A percentile compares a stretch with the other conserved stretches of the same genome.
Conservation (phyloP, 2,329 filamentous ascomycete species). For the Rosellinia necatrix region DNA sequence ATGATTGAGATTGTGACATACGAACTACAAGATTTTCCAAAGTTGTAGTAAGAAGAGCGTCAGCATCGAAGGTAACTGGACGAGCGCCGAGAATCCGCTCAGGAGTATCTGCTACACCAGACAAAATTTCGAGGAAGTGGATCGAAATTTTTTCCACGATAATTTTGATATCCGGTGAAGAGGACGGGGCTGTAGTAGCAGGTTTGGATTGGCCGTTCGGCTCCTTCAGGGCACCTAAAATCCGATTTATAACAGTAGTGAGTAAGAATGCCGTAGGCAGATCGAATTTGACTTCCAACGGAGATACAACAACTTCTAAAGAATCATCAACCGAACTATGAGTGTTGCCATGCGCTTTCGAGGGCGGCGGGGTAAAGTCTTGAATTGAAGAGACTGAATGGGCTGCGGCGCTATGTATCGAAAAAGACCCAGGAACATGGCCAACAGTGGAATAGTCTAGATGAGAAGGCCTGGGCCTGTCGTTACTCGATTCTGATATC, state of each 20-base stretch:
- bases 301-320: slow-evolving; percentile 58
- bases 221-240: slow-evolving; percentile 52
- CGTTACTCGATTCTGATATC: slow-evolving; percentile 18
- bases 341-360: slow-evolving; percentile 9
- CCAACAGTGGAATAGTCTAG: slow-evolving; percentile 46
- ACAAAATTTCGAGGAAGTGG: slow-evolving; percentile 59
- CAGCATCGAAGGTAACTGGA: slow-evolving; percentile 49
- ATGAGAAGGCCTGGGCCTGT: slow-evolving; percentile 2
- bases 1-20: slow-evolving; percentile 36
- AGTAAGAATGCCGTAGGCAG: slow-evolving; percentile 61
- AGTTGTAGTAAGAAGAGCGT: slow-evolving; percentile 57
- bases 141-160: slow-evolving; percentile 55
- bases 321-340: slow-evolving; percentile 38
- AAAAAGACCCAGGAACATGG: slow-evolving; percentile 66
- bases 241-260: slow-evolving; percentile 54
- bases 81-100: slow-evolving; percentile 50
- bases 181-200: slow-evolving; percentile 25
- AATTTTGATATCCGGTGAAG: slow-evolving; percentile 50
- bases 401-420: slow-evolving; percentile 45
- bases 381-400: slow-evolving; percentile 32
- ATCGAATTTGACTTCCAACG: slow-evolving; percentile 59
- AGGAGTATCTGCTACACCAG: slow-evolving; percentile 56
- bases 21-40: slow-evolving; percentile 50
- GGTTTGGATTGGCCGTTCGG: slow-evolving; percentile 22
- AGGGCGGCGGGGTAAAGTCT: slow-evolving; percentile 16